These are phyloP conservation scores for Cicer arietinum DNA, from an alignment of 306 rosid species.

Conservation along the genomic window DNA sequence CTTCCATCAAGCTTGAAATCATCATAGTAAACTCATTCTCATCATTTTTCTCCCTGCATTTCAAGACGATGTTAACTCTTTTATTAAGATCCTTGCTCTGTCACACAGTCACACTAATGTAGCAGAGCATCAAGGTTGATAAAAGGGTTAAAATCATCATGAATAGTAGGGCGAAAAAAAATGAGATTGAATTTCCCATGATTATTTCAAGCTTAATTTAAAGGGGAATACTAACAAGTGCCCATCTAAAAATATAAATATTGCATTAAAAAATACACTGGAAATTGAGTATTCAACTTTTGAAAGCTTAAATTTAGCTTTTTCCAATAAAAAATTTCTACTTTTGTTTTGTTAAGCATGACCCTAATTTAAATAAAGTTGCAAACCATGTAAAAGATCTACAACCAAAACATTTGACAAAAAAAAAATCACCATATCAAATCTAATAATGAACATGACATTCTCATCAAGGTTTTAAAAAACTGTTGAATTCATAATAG, in stretches of 20 bases:
- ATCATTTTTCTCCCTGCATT: neutral
- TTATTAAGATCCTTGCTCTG: neutral
- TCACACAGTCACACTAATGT: too few relatives aligned
- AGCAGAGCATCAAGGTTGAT: neutral
- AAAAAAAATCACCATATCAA: constrained; percentile 25
- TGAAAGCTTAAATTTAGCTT: too few relatives aligned
- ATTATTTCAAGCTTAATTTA: too few relatives aligned
- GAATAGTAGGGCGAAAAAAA: neutral
- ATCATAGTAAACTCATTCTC: neutral
- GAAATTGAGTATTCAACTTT: too few relatives aligned
- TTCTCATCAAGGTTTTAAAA: too few relatives aligned
- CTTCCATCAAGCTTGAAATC: neutral
- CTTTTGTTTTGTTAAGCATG: too few relatives aligned
- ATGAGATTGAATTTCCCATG: too few relatives aligned
- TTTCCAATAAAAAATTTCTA: too few relatives aligned
- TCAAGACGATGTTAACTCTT: neutral
- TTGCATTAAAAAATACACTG: too few relatives aligned
- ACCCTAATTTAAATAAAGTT: neutral
- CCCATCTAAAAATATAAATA: too few relatives aligned
- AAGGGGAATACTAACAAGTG: too few relatives aligned
- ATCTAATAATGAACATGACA: constrained; percentile 14
- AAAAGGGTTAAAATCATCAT: neutral
- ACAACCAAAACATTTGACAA: constrained; percentile 15
- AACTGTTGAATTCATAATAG: too few relatives aligned
- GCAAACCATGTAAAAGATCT: constrained; percentile 4